Conservation (phyloP, 2,329 filamentous ascomycete genomes). For the Blastomyces percursus region DNA sequence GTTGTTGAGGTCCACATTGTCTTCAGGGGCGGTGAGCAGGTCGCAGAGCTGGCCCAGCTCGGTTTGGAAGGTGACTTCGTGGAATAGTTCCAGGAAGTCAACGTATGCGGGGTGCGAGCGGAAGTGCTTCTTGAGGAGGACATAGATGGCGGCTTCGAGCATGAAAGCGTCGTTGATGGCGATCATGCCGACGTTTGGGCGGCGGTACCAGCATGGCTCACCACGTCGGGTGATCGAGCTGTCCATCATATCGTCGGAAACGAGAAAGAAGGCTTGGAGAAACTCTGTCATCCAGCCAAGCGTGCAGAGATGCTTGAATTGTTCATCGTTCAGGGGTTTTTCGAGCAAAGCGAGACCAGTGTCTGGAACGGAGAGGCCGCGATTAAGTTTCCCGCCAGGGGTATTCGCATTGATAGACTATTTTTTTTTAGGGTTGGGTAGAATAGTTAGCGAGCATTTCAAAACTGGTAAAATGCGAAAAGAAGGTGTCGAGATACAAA, state of each 20-base stretch:
- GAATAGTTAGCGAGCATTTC: neutral
- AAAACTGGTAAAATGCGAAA: neutral
- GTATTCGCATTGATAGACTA: conserved; percentile 79
- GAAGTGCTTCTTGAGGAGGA: conserved; percentile 89
- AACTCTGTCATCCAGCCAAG: conserved; percentile 98
- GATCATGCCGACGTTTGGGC: conserved; percentile 80
- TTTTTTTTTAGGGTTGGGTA: neutral
- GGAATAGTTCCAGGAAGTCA: conserved; percentile 90
- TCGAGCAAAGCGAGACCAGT: conserved; percentile 22
- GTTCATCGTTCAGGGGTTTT: conserved; percentile 42
- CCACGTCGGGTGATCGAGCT: conserved; percentile 86
- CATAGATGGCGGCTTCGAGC: conserved; percentile 83
- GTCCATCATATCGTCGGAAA: conserved; percentile 99
- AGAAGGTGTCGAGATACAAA: conserved; percentile 29
- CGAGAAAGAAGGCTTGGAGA: conserved; percentile 96
- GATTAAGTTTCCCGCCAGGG: conserved; percentile 94
- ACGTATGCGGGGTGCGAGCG: conserved; percentile 75
- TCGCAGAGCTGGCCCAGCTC: conserved; percentile 93
- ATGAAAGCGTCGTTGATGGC: conserved; percentile 98
- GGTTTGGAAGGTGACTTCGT: conserved; percentile 86
- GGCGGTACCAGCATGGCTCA: conserved; percentile 91
- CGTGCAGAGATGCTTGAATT: conserved; percentile 79
- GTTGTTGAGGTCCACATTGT: conserved; percentile 83
- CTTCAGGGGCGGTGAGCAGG: conserved; percentile 89
- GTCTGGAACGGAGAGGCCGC: conserved; percentile 62